These are phyloP conservation scores for Exobasidium rhododendri DNA, from an alignment of 1,284 basidiomycete species.

Conservation along the genomic window DNA sequence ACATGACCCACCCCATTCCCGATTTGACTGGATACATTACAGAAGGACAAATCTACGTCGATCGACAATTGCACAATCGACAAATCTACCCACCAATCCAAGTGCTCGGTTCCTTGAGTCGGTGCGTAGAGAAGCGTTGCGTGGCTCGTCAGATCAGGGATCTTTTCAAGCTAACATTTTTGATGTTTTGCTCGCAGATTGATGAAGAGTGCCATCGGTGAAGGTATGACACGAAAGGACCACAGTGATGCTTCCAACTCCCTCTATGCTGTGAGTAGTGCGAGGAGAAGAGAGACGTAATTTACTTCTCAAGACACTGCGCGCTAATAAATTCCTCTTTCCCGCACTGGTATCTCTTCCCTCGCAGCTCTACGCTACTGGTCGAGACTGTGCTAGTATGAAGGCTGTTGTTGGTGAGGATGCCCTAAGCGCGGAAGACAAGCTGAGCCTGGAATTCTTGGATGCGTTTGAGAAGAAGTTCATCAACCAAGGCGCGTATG, in stretches of 20 bases:
- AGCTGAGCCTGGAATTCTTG: slow-evolving; percentile 51
- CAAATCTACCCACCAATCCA: slow-evolving; percentile 99
- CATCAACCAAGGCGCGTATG: slow-evolving; percentile 72
- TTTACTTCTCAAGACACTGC: too few relatives aligned
- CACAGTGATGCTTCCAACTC: slow-evolving; percentile 87
- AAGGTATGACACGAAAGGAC: slow-evolving; percentile 93
- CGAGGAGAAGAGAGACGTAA: too few relatives aligned
- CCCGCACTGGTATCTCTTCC: not conserved
- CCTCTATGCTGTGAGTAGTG: slow-evolving; percentile 43
- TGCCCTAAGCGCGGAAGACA: slow-evolving; percentile 83
- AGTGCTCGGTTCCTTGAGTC: slow-evolving; percentile 94
- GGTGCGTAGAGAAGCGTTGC: slow-evolving; percentile 49
- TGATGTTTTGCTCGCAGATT: slow-evolving; percentile 55
- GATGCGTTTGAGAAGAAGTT: slow-evolving; percentile 52
- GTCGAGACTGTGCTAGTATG: slow-evolving; percentile 95
- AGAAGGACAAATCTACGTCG: slow-evolving; percentile 96
- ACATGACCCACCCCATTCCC: slow-evolving; percentile 99
- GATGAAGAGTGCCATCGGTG: slow-evolving; percentile 99
- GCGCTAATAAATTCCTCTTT: not conserved
- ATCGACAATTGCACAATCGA: slow-evolving; percentile 80
- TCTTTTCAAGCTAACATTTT: not conserved
- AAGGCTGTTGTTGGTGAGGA: slow-evolving; percentile 99
- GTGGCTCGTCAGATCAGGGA: not conserved
- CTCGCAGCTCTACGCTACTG: slow-evolving; percentile 56
- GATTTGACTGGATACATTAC: slow-evolving; percentile 99